Evolutionary conservation across 2,329 filamentous ascomycete species (phyloP).

Genomic region (Aspergillus fumigatiaffinis): DNA sequence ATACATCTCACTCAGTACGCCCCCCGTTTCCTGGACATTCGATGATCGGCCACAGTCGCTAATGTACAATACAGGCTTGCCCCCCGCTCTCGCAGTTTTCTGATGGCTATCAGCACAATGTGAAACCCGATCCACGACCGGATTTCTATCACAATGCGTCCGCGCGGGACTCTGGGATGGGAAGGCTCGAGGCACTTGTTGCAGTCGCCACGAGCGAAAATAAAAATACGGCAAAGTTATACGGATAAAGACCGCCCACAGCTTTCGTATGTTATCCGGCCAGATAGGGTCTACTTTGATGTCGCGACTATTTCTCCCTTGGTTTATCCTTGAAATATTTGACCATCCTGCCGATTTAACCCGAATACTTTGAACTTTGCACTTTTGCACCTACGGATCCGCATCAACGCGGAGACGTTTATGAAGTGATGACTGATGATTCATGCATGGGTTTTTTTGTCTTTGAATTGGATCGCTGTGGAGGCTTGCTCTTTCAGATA

Average conservation of each 20-base stretch:
- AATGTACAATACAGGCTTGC: slow-evolving; percentile 32
- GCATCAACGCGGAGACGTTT: slow-evolving; percentile 18
- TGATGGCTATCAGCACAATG: slow-evolving; percentile 26
- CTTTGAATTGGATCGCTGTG: slow-evolving; percentile 13
- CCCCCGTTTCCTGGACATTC: slow-evolving; percentile 19
- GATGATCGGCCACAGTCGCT: slow-evolving; percentile 24
- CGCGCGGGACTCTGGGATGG: slow-evolving; percentile 38
- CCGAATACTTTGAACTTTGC: slow-evolving; percentile 1
- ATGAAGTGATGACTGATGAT: slow-evolving; percentile 38
- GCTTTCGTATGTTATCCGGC: background rate
- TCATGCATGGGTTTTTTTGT: slow-evolving; percentile 30
- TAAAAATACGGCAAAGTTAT: slow-evolving; percentile 33
- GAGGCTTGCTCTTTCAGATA: slow-evolving; percentile 1
- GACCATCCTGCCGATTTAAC: slow-evolving; percentile 8
- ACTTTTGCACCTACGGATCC: slow-evolving; percentile 8
- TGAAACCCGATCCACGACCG: slow-evolving; percentile 25
- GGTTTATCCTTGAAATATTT: slow-evolving; percentile 5
- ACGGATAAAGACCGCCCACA: slow-evolving; percentile 18
- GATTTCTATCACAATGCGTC: slow-evolving; percentile 26
- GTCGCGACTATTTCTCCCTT: background rate
- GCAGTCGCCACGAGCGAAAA: slow-evolving; percentile 49
- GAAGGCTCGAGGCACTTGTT: slow-evolving; percentile 48
- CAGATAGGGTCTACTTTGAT: background rate
- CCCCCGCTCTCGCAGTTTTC: slow-evolving; percentile 27
- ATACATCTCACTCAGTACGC: slow-evolving; percentile 41